Evolutionary conservation across 2,329 filamentous ascomycete genomes (phyloP), one percentile per base, ranked within the genome.

Genomic region (Beauveria rudraprayagi): DNA sequence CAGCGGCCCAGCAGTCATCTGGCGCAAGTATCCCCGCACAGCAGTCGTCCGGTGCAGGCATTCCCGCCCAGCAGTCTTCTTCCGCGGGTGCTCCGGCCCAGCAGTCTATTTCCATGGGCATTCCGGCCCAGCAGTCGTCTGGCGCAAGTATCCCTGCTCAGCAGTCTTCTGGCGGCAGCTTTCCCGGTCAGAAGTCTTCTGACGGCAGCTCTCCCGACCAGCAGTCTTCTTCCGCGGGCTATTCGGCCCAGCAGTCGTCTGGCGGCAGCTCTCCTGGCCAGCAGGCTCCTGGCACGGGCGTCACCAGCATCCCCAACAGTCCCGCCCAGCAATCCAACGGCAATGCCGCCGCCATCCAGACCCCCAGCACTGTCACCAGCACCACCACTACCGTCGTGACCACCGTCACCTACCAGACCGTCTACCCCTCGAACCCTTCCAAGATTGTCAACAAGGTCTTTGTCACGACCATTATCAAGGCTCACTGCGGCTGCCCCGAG

Each of bases 401-500:
- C 8, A 62, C 51, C 16, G 37, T 62, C 28, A 46, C 34, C 24
- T 60, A 56, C 61, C 47, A 60, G 61, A 62, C 61, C 19, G 50
- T 62, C 14, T 19, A 62, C 51, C 44, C 56, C 5, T 14, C 41
- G 4, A 34, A 51, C 11, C 61, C 61, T 3, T 34, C 61, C 16
- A 16, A 56, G 44, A n/a, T 60, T 10, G 24, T 56, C 37, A 52
- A 55, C 17, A 26, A 40, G 3, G 7, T 34, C 19, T 60, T 30
- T 19, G 46, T 62, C 19, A 56, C 61, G 28, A 60, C 56, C n/a
- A 56, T 59, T 40, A 44, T 62, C 50, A 44, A 48, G 30, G 56
- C 34, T 22, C 55, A 60, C 44, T 62, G 61, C 40, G 56, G 56
- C 44, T 62, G 61, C 61, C 41, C 54, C 3, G 54, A 53, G 28